Base-by-base conservation (phyloP, 768 basidiomycete species). In the Pisolithus microcarpus region DNA sequence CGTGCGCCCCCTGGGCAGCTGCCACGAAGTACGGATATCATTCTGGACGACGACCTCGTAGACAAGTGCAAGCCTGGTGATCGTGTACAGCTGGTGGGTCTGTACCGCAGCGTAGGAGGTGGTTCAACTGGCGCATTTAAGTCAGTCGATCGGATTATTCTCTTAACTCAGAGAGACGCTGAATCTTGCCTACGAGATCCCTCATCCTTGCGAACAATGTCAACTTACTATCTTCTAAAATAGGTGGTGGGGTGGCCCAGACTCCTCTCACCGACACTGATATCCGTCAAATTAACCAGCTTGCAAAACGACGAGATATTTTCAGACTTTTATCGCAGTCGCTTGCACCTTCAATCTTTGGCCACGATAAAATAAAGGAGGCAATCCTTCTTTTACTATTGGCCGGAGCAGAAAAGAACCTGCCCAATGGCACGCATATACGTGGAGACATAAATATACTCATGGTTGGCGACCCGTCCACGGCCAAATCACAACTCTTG, bases 401-500 rank as follows among this genome's bases (percentile, higher is more conserved):
- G 38, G 93, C 95, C 30, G 96, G 96, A 26, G 89, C 91, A 46
- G 96, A 98, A 72, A 99, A 99, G 78, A 98, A 98, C 65, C 71
- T 98, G 50, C 81, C 87, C 24, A 98, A 99, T 64, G 95, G 96
- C 47, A 97, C 96, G 1, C 96, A 98, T 65, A 95, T 98, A 63
- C 86, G 96, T 75, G 96, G 96, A 42, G 96, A 99, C 68, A 98
- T 99, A 77, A 99, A 99, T 70, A 76, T 98, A 63, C 81, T 99
- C 60, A 98, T 99, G 95, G 94, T 99, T 52, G 96, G 96, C 55
- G 96, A 99, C 70, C 96, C 96, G 8, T 90, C 87, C n/a, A 99
- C 96, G 0, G 96, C 96, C 18, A 99, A 99, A 72, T 91, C 87
- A 37, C 96, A 99, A 65, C 74, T 99, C 62, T 77, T 99, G 48